Percentiles rank a stretch among this genome's conserved stretches.
These are phyloP conservation scores for Ammopiptanthus mongolicus DNA, from an alignment of 306 rosid genomes.

Conservation along the genomic window DNA sequence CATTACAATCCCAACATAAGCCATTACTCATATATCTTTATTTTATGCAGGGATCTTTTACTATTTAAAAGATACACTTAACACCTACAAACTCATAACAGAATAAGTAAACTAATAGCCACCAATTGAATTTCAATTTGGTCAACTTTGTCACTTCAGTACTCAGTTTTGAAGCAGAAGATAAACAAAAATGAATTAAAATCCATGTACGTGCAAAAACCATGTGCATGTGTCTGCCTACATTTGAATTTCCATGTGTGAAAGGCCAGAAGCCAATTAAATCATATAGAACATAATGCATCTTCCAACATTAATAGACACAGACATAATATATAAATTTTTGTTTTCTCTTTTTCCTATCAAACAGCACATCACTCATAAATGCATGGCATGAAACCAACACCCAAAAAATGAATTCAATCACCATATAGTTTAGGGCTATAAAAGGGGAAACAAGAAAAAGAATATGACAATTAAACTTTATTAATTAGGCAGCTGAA, in stretches of 20 bases:
- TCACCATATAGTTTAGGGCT: not conserved
- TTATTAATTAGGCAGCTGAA: constrained; percentile 12
- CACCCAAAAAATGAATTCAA: not conserved
- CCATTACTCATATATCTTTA: not conserved
- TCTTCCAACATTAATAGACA: constrained; percentile 1
- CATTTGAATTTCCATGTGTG: not conserved
- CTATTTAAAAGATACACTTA: not conserved
- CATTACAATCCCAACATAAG: not conserved
- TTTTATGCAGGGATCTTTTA: not conserved
- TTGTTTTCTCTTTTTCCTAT: not conserved
- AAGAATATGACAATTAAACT: not conserved
- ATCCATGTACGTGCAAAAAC: not conserved
- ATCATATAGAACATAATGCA: constrained; percentile 3
- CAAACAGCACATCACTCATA: not conserved
- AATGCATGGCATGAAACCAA: constrained; percentile 22
- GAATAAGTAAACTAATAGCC: constrained; percentile 12
- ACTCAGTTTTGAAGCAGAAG: not conserved
- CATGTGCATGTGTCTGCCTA: constrained; percentile 1
- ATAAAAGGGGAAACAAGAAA: not conserved
- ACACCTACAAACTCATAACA: not conserved
- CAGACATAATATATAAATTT: not conserved
- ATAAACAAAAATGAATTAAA: constrained; percentile 7
- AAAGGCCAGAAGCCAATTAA: constrained; percentile 3
- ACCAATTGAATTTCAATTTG: not conserved
- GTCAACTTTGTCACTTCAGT: constrained; percentile 15